Evolutionary conservation across 2,329 filamentous ascomycete genomes (phyloP).

Genomic region (Scedosporium aurantiacum): DNA sequence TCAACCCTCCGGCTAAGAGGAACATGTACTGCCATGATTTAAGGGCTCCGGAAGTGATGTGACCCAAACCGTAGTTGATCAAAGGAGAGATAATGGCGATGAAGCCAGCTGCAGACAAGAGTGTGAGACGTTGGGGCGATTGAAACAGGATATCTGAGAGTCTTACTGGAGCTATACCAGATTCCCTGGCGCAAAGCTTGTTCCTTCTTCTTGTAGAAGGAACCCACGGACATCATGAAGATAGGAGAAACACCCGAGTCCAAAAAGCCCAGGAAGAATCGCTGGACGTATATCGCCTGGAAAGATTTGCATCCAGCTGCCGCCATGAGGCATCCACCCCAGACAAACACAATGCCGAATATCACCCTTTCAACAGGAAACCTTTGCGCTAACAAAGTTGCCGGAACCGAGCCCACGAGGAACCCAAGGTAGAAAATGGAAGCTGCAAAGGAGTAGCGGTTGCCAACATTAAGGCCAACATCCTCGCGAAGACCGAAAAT

Average conservation of each 20-base stretch:
- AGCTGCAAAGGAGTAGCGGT: conserved; percentile 31
- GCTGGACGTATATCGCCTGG: conserved; percentile 27
- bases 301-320: conserved; percentile 26
- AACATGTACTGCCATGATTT: conserved; percentile 18
- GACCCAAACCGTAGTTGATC: conserved; percentile 36
- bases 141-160: no score
- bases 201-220: conserved; percentile 29
- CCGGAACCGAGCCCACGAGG: conserved; percentile 34
- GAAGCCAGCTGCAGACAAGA: conserved; percentile 22
- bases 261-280: conserved; percentile 45
- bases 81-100: conserved; percentile 24
- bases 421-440: conserved; percentile 39
- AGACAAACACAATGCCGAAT: conserved; percentile 21
- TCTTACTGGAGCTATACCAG: conserved; percentile 32
- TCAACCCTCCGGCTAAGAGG: conserved; percentile 12
- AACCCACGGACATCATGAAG: conserved; percentile 40
- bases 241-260: conserved; percentile 45
- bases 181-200: conserved; percentile 26
- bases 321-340: conserved; percentile 26
- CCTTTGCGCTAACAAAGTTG: conserved; percentile 27
- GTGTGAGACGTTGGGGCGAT: no score
- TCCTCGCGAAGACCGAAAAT: conserved; percentile 30
- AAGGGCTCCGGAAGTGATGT: conserved; percentile 23
- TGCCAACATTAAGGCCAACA: conserved; percentile 25
- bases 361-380: conserved; percentile 35